Conservation (phyloP, 1,284 basidiomycete species). For the Paramarasmius palmivorus region DNA sequence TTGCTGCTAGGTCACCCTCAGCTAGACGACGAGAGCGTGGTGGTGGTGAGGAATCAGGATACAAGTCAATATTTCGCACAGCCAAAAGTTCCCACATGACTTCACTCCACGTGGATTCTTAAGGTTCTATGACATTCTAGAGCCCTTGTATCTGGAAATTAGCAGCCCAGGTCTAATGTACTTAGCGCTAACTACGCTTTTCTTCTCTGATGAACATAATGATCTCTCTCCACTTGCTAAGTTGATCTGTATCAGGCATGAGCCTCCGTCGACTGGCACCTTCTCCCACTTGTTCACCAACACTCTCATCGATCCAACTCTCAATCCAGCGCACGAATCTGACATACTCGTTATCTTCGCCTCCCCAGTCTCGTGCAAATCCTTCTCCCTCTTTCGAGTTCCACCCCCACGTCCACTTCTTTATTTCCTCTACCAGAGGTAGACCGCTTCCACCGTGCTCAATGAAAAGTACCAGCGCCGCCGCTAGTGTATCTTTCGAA, state of each 20-base stretch:
- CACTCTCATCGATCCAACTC: slow-evolving; percentile 10
- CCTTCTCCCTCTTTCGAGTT: neutral
- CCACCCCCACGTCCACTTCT: slow-evolving; percentile 17
- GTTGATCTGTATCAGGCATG: slow-evolving; percentile 9
- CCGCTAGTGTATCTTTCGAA: slow-evolving; percentile 52
- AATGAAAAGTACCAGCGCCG: slow-evolving; percentile 68
- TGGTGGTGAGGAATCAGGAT: no score
- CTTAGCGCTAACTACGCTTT: neutral
- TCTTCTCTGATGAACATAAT: slow-evolving; percentile 8
- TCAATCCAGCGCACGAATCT: slow-evolving; percentile 12
- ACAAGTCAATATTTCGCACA: no score
- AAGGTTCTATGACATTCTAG: no score
- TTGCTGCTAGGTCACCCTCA: no score
- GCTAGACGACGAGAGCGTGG: no score
- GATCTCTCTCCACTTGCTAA: slow-evolving; percentile 8
- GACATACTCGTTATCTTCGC: neutral
- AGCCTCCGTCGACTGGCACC: neutral
- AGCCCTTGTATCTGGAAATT: no score
- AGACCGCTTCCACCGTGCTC: slow-evolving; percentile 62
- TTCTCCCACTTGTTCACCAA: neutral
- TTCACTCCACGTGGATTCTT: no score
- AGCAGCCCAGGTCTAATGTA: no score
- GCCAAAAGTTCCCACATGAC: no score
- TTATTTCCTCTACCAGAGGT: slow-evolving; percentile 51
- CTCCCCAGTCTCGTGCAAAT: neutral